Evolutionary conservation across 1,284 basidiomycete species (phyloP), one percentile per base, ranked within the genome.

Genomic region (Gomphus sp.): DNA sequence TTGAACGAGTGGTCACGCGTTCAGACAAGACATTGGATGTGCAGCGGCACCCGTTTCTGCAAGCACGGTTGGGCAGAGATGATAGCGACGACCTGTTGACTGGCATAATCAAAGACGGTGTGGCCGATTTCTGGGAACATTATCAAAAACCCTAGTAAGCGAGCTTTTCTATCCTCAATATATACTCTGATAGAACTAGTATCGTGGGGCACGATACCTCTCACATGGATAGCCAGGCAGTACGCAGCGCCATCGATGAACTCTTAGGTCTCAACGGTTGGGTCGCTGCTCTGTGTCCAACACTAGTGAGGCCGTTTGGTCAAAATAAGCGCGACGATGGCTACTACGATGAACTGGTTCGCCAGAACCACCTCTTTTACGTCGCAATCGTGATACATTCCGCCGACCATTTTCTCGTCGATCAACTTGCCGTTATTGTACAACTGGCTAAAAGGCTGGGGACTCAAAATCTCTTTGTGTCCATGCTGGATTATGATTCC

Each of bases 201-300:
- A 93, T 95, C 61, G 77, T 80, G 2, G 84, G 82, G 63, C 81
- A 80, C 65, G 91, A 93, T 61, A 95, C 93, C 0, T 79, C 88
- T 0, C 87, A 92, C 63, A 84, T 87, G 71, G 94, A 97, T 70
- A 84, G 89, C 18, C 93, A 97, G 70, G 86, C 87, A 60, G 89
- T 97, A 52, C 77, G 91, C 56, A 82, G 79, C 51, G 85, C 93
- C 6, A 90, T 98, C 55, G 94, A 97, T 70, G 91, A 93, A 64
- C 78, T 98, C 1, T 78, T 97, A 25, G 87, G 89, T 22, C 81
- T 97, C 60, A 96, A 97, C 68, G 94, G 94, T n/a, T 98, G 94
- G 94, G 94, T 95, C n/a, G 91, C 93, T n/a, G 92, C 91, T 9
- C 84, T 91, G 41, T 98, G 93, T 71, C 91, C 93, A 8, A 93